phyloP scores from a whole-genome alignment of 1,284 basidiomycete species.

The Microbotryum scabiosae region DNA sequence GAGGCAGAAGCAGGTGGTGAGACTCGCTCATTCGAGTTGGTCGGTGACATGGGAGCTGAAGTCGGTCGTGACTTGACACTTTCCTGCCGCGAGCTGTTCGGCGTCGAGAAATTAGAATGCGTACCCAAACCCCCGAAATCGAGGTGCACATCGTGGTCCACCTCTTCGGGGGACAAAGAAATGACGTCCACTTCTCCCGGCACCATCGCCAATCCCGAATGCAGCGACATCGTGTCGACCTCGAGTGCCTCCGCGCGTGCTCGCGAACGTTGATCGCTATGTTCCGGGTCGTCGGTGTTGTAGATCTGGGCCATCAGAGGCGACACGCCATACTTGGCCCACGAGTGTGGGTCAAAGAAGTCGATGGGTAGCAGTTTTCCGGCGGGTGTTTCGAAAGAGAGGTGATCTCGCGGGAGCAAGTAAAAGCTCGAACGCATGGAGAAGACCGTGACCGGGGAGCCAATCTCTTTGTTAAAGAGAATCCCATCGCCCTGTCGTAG shows the following conservation, averaged over 20 bases:
- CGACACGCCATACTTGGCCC: slow-evolving; percentile 23
- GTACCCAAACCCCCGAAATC: too few species aligned
- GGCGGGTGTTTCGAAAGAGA: slow-evolving; percentile 26
- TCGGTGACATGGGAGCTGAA: too few species aligned
- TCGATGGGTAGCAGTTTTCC: slow-evolving; percentile 24
- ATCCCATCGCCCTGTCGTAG: slow-evolving; percentile 38
- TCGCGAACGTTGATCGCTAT: not conserved
- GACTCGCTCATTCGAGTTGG: too few species aligned
- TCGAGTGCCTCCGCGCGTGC: not conserved
- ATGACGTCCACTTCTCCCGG: too few species aligned
- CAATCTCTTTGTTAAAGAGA: slow-evolving; percentile 30
- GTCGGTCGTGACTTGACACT: too few species aligned
- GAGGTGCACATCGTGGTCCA: too few species aligned
- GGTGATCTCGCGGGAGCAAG: slow-evolving; percentile 33
- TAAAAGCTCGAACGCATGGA: slow-evolving; percentile 38
- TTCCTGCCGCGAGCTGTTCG: too few species aligned
- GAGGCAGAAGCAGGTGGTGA: too few species aligned
- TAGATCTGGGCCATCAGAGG: slow-evolving; percentile 22
- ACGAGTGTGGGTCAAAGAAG: slow-evolving; percentile 24
- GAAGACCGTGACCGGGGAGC: slow-evolving; percentile 36
- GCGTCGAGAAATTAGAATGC: too few species aligned
- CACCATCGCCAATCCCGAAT: too few species aligned
- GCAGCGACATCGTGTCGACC: not conserved
- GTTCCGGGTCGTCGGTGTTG: not conserved
- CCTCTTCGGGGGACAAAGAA: too few species aligned